These are phyloP conservation scores for Monosporozyma unispora DNA, from an alignment of 805 yeast species.

Conservation along the genomic window DNA sequence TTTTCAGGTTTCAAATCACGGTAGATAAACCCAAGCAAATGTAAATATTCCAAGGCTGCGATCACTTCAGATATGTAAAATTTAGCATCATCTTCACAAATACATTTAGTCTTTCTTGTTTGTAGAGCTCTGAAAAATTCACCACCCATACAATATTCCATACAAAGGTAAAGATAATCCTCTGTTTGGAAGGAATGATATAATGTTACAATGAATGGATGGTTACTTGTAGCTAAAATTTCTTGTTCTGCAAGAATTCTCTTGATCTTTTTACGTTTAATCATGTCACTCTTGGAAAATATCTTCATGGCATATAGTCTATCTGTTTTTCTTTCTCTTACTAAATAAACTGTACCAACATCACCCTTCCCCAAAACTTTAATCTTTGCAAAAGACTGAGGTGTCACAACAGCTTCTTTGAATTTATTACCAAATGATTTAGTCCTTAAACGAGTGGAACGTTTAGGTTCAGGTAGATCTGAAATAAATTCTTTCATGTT, in stretches of 20 bases:
- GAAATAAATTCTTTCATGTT: not conserved
- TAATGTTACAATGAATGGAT: conserved; percentile 92
- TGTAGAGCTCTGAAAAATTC: conserved; percentile 95
- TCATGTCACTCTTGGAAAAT: conserved; percentile 84
- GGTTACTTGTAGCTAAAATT: conserved; percentile 87
- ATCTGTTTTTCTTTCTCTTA: conserved; percentile 67
- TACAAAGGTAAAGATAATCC: conserved; percentile 82
- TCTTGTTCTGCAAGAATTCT: conserved; percentile 95
- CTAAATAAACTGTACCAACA: conserved; percentile 93
- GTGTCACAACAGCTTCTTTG: conserved; percentile 72
- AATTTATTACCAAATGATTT: conserved; percentile 58
- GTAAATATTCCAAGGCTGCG: conserved; percentile 92
- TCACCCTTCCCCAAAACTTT: conserved; percentile 93
- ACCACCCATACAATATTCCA: conserved; percentile 99
- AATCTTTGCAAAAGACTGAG: conserved; percentile 80
- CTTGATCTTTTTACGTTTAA: conserved; percentile 86
- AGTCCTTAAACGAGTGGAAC: conserved; percentile 33
- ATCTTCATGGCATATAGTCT: conserved; percentile 89
- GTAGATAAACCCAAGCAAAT: conserved; percentile 93
- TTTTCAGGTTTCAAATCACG: conserved; percentile 96
- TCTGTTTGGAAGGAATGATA: conserved; percentile 96
- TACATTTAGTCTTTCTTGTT: conserved; percentile 77
- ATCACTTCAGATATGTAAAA: conserved; percentile 96
- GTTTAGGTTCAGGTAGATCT: conserved; percentile 18
- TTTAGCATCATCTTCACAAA: conserved; percentile 78